Evolutionary conservation across 768 basidiomycete genomes (phyloP), one percentile per base, ranked within the genome.

Genomic region (Hebeloma cylindrosporum): DNA sequence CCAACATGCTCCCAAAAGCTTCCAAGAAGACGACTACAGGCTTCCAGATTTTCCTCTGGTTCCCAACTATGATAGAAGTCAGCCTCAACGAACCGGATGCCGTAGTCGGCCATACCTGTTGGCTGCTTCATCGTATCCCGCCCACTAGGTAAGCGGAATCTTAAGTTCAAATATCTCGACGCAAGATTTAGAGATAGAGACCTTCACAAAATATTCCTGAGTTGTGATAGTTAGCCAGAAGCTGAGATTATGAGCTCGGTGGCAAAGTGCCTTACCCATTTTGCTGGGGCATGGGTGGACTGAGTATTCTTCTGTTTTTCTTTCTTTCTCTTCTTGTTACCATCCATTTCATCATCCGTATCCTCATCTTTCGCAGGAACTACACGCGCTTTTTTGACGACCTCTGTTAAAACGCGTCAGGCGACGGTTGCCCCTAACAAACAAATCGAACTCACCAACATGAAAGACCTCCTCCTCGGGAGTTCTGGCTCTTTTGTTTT

Each of bases 191-290:
- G 22, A 45, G 23, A 10, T 23, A 34, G 40, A 48, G 48, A 85
- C 86, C 72, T 87, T 87, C 29, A 88, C 85, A 40, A 56, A 59
- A 53, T 88, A 88, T 64, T 85, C 78, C 86, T 67, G 40, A 25
- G 32, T 14, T 7, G 29, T 7, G 5, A 31, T 23, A 8, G 41
- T 11, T 22, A 23, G 20, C 11, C 17, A 32, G 50, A 35, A 23
- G 46, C 30, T 31, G 5, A 17, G 23, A 11, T 32, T 27, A 31
- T 18, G 13, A 40, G n/a, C n/a, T n/a, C n/a, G 38, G 31, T 33
- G 40, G n/a, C 33, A 23, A 43, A 28, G n/a, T 7, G 30, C 60
- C 77, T 48, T 52, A 79, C 83, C 82, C 80, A 85, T 60, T 68
- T 67, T 6, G 68, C 65, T n/a, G n/a, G n/a, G n/a, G n/a, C n/a